Evolutionary conservation across 768 basidiomycete genomes (phyloP).

Genomic region (Leccinum incarnatum): DNA sequence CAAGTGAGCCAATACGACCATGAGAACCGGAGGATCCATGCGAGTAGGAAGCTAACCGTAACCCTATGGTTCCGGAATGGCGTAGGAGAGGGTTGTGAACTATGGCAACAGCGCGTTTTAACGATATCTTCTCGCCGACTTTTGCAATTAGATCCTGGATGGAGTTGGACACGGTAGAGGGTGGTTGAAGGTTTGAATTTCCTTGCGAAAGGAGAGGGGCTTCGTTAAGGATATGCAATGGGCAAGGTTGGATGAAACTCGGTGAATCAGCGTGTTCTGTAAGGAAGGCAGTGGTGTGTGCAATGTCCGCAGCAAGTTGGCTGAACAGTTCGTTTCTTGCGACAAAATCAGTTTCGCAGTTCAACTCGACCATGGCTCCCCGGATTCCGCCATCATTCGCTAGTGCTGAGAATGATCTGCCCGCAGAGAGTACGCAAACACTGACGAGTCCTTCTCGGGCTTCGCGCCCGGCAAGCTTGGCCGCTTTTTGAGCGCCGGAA

Average conservation of each 20-base stretch:
- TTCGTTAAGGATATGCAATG: slow-evolving; percentile 51
- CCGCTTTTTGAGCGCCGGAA: slow-evolving; percentile 76
- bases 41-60: slow-evolving; percentile 53
- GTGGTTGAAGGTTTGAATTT: slow-evolving; percentile 31
- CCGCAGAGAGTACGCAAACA: slow-evolving; percentile 69
- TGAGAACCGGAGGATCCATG: slow-evolving; percentile 56
- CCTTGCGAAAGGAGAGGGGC: slow-evolving; percentile 63
- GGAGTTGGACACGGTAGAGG: slow-evolving; percentile 54
- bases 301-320: slow-evolving; percentile 72
- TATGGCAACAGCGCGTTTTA: slow-evolving; percentile 56
- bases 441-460: slow-evolving; percentile 80
- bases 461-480: slow-evolving; percentile 73
- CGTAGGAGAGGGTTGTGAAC: slow-evolving; percentile 37
- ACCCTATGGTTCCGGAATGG: slow-evolving; percentile 35
- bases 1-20: slow-evolving; percentile 61
- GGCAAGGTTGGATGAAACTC: slow-evolving; percentile 45
- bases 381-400: slow-evolving; percentile 51
- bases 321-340: slow-evolving; percentile 82
- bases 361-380: slow-evolving; percentile 87
- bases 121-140: slow-evolving; percentile 75
- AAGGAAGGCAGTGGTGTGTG: slow-evolving; percentile 78
- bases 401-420: slow-evolving; percentile 38
- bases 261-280: slow-evolving; percentile 38
- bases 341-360: slow-evolving; percentile 98
- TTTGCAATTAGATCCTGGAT: slow-evolving; percentile 70